Base-by-base conservation (phyloP, 208 protist genomes). In the Leishmania tarentolae region DNA sequence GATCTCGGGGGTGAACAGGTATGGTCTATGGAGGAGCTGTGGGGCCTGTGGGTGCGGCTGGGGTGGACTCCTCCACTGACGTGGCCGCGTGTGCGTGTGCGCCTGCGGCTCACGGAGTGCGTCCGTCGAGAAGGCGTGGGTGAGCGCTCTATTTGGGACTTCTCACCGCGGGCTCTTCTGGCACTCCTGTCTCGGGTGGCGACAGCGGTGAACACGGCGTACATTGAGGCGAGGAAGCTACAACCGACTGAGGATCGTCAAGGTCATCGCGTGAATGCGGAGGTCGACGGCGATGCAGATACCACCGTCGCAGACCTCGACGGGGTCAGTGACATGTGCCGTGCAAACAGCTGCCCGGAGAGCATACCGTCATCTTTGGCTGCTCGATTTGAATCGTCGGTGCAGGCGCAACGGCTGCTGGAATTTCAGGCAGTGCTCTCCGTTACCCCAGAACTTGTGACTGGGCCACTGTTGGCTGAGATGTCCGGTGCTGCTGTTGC, bases 1-100 rank as follows among this genome's bases (percentile, higher is more conserved):
- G 17, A 5, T 28, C 31, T 35, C 53, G 72, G 37, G 50, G 28
- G 50, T 42, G 50, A 76, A 56, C 53, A 21, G 74, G 82, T 80
- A 63, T 82, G 77, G 82, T 17, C 78, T 8, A 24, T 82, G 5
- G 46, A 66, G 9, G 66, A 71, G 35, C 21, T 86, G 40, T 86
- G 82, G 82, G 40, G 35, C 0, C 42, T 82, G 82, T 86, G 82
- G 82, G 53, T 56, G 21, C 82, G 72, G 11, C 82, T 86, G 3
- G 82, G 78, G 5, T 86, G 82, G 82, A 76, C 40, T 5, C 82
- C 82, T 40, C 78, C 82, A n/a, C 6, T n/a, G 21, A 46, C 40
- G 7, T n/a, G 31, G 47, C 15, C 21, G 37, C 8, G 52, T 42
- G 70, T 79, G 15, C 66, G 31, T 28, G 82, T 82, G 42, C n/a